Evolutionary conservation across 352 stramenopile genomes (phyloP).

Genomic region (Pythium sukuiense): DNA sequence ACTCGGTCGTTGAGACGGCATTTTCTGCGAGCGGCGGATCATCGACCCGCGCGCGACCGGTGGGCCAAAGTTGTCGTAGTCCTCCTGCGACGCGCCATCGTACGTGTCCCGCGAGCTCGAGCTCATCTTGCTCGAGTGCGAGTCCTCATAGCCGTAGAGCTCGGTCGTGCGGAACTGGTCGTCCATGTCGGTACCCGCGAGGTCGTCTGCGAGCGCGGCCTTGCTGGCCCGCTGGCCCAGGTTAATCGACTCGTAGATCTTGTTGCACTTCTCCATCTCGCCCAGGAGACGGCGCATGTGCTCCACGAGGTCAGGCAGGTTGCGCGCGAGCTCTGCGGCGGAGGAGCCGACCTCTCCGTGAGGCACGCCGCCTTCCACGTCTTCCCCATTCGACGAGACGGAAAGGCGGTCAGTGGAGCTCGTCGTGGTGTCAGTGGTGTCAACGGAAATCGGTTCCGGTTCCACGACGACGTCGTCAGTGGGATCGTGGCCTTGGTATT

Average conservation of each 20-base stretch:
- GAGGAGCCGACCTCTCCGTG: slow-evolving; percentile 33
- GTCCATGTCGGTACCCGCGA: background rate
- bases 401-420: background rate
- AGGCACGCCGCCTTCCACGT: slow-evolving; percentile 15
- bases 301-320: slow-evolving; percentile 60
- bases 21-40: slow-evolving; percentile 11
- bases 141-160: slow-evolving; percentile 5
- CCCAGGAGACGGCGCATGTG: slow-evolving; percentile 59
- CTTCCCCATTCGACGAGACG: slow-evolving; percentile 3
- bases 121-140: slow-evolving; percentile 7
- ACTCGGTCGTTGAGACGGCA: slow-evolving; percentile 17
- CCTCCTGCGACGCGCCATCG: background rate
- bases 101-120: background rate
- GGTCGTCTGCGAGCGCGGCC: background rate
- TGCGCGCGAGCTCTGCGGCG: slow-evolving; percentile 52
- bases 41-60: slow-evolving; percentile 14
- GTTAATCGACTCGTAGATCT: slow-evolving; percentile 68
- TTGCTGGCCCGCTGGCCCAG: slow-evolving; percentile 25
- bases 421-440: background rate
- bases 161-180: background rate
- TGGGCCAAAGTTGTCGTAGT: slow-evolving; percentile 4
- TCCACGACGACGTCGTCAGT: slow-evolving; percentile 15
- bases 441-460: slow-evolving; percentile 12
- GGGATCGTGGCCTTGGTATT: slow-evolving; percentile 26
- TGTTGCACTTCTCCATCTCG: slow-evolving; percentile 71